Evolutionary conservation across 2,329 filamentous ascomycete genomes (phyloP), one percentile per base, ranked within the genome.

Genomic region (Aureobasidium leucospermi): DNA sequence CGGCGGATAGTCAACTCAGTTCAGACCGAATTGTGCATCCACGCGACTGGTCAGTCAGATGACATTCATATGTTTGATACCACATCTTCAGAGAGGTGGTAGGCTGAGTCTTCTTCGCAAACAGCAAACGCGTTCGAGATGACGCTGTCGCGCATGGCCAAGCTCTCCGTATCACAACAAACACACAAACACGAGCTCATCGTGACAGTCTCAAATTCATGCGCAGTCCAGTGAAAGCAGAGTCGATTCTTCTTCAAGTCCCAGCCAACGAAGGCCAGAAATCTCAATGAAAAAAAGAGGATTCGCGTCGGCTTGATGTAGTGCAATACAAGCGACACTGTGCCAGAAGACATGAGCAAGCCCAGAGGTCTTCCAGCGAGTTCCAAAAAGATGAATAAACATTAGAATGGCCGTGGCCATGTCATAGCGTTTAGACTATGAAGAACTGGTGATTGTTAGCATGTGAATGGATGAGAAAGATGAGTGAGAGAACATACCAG

Each of bases 401-500:
- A 79, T 81, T 82, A 83, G 80, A 79, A 78, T 79, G 79, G 47
- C 84, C 80, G 78, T 88, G 83, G 85, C 80, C 79, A 80, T 81
- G 82, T 90, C 89, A 87, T 87, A 92, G 88, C 88, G 86, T 90
- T 91, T 91, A 92, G 91, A 90, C 88, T 92, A 86, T 47, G 90
- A 90, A 91, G 88, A 92, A 91, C 87, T 43, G 41, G 41, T 8
- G 41, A 43, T 9, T 11, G 3, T 43, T 43, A 43, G 41, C 41
- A 11, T 36, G 34, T 36, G 34, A 9, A 13, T 9, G 34, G 13
- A 36, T 36, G 34, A 13, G 34, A 36, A 36, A 36, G 13, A 13
- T 23, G 23, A 23, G 23, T 23, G 34, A 9, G 34, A 13, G 4
- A 36, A 36, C 34, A 9, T 36, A 36, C 13, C 42, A 55, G 51